Base-by-base conservation (phyloP, 2,329 filamentous ascomycete species). In the Bipolaris zeicola region DNA sequence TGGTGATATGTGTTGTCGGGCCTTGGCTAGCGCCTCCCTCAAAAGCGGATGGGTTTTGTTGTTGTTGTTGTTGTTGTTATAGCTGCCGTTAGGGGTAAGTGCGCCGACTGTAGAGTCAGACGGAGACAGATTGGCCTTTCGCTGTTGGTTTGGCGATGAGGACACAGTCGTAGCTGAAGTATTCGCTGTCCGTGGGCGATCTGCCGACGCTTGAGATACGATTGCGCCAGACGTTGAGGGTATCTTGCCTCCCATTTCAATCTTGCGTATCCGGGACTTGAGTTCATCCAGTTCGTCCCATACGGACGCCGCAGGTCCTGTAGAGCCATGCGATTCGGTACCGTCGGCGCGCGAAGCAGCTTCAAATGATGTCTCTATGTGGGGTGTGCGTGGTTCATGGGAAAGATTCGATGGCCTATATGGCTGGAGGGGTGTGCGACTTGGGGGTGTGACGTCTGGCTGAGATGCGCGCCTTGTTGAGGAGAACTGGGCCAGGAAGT, bases 241-340 rank as follows among this genome's bases (percentile, higher is more conserved):
- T 33, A 95, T 80, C 76, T 96, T 96, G 56, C 93, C 93, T 2
- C 91, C 96, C 65, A 96, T 78, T 75, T 98, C 95, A 8, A 99
- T 84, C 58, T 92, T 90, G 66, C 91, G 88, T 66, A 99, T 96
- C 28, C 95, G 87, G 38, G 91, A 95, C 75, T 98, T 98, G 44
- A 99, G 80, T 63, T 98, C 95, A 67, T 98, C 95, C 26, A 99
- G 79, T 76, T 99, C 95, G 72, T 98, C 95, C 95, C 95, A 99
- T 2, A 99, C 91, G 0, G 92, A 97, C 1, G 92, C 96, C 11
- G 93, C 91, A 1, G 91, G 92, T 1, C 89, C 92, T 0, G 91
- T 95, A 0, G 95, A 98, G 28, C 89, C 83, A 33, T 90, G 94
- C 0, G 95, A 98, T 67, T 95, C 92, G 0, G 92, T 93, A 22